Base-by-base conservation (phyloP, 2,329 filamentous ascomycete species). In the Orbilia javanica region DNA sequence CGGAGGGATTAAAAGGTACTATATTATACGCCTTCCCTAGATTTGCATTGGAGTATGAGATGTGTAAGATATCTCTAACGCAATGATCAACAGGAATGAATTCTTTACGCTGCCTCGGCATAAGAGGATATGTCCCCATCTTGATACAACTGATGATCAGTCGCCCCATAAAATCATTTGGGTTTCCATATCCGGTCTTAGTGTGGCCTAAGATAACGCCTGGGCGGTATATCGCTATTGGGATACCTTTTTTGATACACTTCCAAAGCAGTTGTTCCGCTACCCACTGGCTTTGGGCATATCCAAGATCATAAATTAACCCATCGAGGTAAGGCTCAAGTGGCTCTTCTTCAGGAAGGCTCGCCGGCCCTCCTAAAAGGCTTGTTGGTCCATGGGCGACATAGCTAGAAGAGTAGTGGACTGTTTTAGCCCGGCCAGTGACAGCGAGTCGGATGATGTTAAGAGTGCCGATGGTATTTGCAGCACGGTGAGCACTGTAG, bases 21-120 rank as follows among this genome's bases (percentile, higher is more conserved):
- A 64, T 64, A 11, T 18, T 18, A 22, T 64, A 64, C 20, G 36
- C 57, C 4, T 22, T 18, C 0, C 57, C 57, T 13, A 64, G 18
- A 11, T 60, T 70, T 55, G 29, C 7, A 10, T 48, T 55, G 2
- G 39, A 48, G 8, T 3, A 70, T 10, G 66, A 53, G 1, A 63
- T 70, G 1, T 70, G 52, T 20, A 70, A 18, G 3, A 70, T 62
- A 34, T 36, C 66, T 36, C 34, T 60, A 13, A 42, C 5, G 36
- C 27, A 55, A 44, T 70, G 55, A 18, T 70, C 52, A 1, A 70
- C 66, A 6, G 52, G 52, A 20, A 70, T 60, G 22, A 70, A 70
- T 22, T 70, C 66, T 13, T 63, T 63, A 48, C 65, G 65, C 31
- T 69, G 65, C 22, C 60, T 69, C 1, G 65, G 65, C 29, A 69